phyloP scores from a whole-genome alignment of 2,329 filamentous ascomycete genomes.

The Aureobasidium sp. region DNA sequence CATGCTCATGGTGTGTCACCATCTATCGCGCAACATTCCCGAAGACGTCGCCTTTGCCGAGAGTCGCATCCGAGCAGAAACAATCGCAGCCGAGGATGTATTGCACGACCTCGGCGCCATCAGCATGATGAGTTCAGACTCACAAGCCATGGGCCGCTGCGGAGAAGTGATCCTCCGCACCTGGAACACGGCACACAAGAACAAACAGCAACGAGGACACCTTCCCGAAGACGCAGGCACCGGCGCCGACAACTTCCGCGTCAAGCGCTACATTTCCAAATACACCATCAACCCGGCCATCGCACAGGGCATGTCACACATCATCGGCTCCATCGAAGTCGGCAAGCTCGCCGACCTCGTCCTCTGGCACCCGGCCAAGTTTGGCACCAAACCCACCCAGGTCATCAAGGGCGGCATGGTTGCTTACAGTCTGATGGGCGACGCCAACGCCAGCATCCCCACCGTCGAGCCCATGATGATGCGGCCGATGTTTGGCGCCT shows the following conservation, averaged over 20 bases:
- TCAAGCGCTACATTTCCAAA: conserved; percentile 88
- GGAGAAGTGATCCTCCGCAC: conserved; percentile 88
- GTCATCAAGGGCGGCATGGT: conserved; percentile 87
- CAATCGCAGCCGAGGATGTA: conserved; percentile 92
- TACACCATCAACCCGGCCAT: conserved; percentile 94
- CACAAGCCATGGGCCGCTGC: conserved; percentile 92
- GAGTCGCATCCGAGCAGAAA: conserved; percentile 87
- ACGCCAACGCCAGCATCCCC: conserved; percentile 58
- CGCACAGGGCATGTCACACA: conserved; percentile 79
- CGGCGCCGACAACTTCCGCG: conserved; percentile 79
- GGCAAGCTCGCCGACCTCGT: conserved; percentile 87
- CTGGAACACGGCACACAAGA: conserved; percentile 97
- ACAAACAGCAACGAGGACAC: conserved; percentile 72
- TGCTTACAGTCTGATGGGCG: conserved; percentile 67
- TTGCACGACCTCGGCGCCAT: conserved; percentile 92
- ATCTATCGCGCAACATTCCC: conserved; percentile 82
- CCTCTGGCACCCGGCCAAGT: conserved; percentile 75
- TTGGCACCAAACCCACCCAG: conserved; percentile 74
- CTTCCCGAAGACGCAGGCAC: conserved; percentile 71
- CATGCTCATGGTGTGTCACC: conserved; percentile 98
- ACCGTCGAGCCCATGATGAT: conserved; percentile 78
- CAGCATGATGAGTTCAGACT: conserved; percentile 94
- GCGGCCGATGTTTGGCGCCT: conserved; percentile 75
- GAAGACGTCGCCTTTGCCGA: conserved; percentile 96
- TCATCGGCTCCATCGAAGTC: conserved; percentile 78